phyloP scores from a whole-genome alignment of 225 moss, liverwort and hornwort species.

The Pseudisothecium myosuroides region DNA sequence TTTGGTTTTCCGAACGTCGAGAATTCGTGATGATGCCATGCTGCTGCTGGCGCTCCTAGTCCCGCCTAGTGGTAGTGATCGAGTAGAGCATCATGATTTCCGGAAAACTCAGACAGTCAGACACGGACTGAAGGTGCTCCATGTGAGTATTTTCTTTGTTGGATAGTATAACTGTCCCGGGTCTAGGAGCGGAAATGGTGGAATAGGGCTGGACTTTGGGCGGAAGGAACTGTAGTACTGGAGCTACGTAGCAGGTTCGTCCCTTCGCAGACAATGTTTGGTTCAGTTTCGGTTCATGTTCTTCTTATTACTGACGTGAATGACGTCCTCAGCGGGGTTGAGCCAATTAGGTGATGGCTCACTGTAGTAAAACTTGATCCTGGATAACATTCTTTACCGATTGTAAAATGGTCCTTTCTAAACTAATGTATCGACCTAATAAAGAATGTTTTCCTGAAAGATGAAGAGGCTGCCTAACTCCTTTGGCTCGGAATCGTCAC shows the following conservation, averaged over 20 bases:
- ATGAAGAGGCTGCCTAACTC: too few species aligned
- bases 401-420: background rate
- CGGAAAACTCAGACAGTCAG: background rate
- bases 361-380: too few species aligned
- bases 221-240: background rate
- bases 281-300: background rate
- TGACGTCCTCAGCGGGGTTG: background rate
- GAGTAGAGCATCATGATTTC: background rate
- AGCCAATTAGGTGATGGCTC: background rate
- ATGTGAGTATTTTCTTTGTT: background rate
- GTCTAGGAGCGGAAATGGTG: background rate
- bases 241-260: background rate
- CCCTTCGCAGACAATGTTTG: background rate
- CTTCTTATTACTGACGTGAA: background rate
- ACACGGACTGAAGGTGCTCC: background rate
- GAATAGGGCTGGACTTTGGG: background rate
- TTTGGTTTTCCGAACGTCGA: too few species aligned
- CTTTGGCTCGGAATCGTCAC: background rate
- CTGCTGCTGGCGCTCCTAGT: too few species aligned
- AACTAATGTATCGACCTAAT: background rate
- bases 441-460: background rate
- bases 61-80: background rate
- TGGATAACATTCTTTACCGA: background rate
- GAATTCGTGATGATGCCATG: too few species aligned
- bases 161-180: too few species aligned